A percentile compares a stretch with the other conserved stretches of the same genome.
phyloP scores from a whole-genome alignment of 768 basidiomycete genomes.

The Chalciporus pseudorubinellus region DNA sequence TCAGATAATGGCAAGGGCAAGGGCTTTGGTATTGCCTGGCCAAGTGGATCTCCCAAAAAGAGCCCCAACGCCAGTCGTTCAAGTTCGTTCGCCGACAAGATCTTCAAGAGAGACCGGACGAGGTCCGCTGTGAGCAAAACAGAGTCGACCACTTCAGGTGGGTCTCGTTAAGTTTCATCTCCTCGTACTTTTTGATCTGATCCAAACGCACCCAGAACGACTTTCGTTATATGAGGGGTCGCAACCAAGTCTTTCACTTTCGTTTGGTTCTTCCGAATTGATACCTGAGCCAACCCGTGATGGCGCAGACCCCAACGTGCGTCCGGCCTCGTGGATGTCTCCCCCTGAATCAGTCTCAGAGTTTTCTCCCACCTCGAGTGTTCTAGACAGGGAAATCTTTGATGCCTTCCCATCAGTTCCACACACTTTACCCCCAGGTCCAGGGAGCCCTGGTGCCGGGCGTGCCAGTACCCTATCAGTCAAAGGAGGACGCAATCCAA shows the following conservation, averaged over 20 bases:
- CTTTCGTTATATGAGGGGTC: constrained; percentile 28
- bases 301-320: constrained; percentile 16
- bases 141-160: constrained; percentile 37
- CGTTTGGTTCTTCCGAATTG: constrained; percentile 19
- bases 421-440: constrained; percentile 39
- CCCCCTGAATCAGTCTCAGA: constrained; percentile 38
- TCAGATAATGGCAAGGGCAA: constrained; percentile 41
- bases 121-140: constrained; percentile 50
- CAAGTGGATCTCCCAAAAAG: constrained; percentile 53
- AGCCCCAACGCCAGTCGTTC: constrained; percentile 44
- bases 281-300: constrained; percentile 13
- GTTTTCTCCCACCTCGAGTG: constrained; percentile 38
- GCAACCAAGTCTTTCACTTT: constrained; percentile 22
- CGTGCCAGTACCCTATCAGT: constrained; percentile 27
- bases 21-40: constrained; percentile 43
- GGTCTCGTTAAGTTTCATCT: constrained; percentile 18
- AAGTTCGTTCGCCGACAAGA: constrained; percentile 58
- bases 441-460: constrained; percentile 9
- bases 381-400: constrained; percentile 58
- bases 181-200: not conserved
- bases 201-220: constrained; percentile 19
- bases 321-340: constrained; percentile 50
- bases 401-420: constrained; percentile 76
- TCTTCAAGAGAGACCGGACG: constrained; percentile 54
- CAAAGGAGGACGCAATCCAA: constrained; percentile 24